Evolutionary conservation across 257 asterid species (phyloP).

Genomic region (Anisodus acutangulus): DNA sequence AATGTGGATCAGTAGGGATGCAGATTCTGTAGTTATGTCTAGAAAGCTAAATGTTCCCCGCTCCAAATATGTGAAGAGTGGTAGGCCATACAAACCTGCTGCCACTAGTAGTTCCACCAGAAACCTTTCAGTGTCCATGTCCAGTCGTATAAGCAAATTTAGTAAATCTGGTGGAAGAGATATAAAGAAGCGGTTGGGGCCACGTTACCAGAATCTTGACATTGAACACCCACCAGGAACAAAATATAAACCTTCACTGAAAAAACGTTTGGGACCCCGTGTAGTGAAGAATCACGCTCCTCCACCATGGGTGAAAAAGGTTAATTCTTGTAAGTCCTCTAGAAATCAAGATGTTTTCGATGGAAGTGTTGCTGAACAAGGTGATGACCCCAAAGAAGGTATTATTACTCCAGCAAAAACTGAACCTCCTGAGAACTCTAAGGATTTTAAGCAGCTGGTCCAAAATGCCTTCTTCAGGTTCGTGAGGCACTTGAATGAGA

Average conservation of each 20-base stretch:
- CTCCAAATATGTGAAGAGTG: conserved; percentile 38
- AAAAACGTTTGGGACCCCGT: conserved; percentile 61
- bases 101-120: conserved; percentile 38
- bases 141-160: conserved; percentile 38
- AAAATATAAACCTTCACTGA: conserved; percentile 52
- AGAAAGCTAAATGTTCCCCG: conserved; percentile 40
- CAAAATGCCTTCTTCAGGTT: conserved; percentile 61
- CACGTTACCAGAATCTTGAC: conserved; percentile 51
- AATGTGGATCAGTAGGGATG: conserved; percentile 37
- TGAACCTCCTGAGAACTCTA: conserved; percentile 69
- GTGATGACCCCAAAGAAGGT: conserved; percentile 42
- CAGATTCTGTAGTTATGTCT: conserved; percentile 33
- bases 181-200: conserved; percentile 69
- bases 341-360: conserved; percentile 40
- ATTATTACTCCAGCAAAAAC: conserved; percentile 41
- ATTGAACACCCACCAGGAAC: conserved; percentile 50
- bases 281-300: conserved; percentile 41
- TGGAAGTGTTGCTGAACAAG: conserved; percentile 44
- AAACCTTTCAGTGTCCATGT: conserved; percentile 34
- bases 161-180: conserved; percentile 48
- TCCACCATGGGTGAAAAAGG: conserved; percentile 59
- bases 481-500: conserved; percentile 64
- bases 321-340: conserved; percentile 32
- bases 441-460: conserved; percentile 74
- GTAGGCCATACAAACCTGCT: conserved; percentile 34